These are phyloP conservation scores for Nicotiana tomentosiformis DNA, from an alignment of 257 asterid species.

Conservation along the genomic window DNA sequence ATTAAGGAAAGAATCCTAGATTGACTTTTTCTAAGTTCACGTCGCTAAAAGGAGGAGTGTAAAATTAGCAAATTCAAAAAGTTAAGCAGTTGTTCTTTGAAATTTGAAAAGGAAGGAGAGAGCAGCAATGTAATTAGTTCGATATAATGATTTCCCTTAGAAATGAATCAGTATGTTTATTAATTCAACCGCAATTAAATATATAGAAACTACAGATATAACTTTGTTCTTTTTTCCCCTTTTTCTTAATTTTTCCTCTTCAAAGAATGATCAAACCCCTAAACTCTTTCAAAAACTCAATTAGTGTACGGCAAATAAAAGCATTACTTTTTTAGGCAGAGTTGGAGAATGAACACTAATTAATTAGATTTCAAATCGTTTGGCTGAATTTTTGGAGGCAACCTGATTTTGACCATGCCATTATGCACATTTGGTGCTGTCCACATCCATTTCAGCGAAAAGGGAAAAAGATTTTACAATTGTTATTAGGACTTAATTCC, in stretches of 20 bases:
- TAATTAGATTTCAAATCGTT: neutral
- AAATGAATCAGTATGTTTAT: too few species aligned
- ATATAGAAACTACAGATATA: too few species aligned
- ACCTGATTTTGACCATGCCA: neutral
- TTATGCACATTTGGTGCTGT: conserved; percentile 1
- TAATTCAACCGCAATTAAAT: too few species aligned
- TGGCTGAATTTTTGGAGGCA: neutral
- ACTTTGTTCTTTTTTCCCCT: neutral
- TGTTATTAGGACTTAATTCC: neutral
- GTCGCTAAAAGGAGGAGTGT: too few species aligned
- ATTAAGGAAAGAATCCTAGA: too few species aligned
- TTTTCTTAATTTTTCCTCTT: neutral
- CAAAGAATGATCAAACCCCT: neutral
- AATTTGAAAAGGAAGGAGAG: too few species aligned
- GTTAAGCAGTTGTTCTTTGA: too few species aligned
- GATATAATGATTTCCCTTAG: too few species aligned
- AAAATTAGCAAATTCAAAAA: too few species aligned
- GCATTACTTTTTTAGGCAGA: neutral
- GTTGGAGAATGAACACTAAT: neutral
- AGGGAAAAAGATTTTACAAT: neutral
- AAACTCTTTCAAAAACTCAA: neutral
- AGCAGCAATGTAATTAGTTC: too few species aligned
- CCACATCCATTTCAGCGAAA: neutral
- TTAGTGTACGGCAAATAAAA: neutral
- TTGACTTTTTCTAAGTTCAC: too few species aligned